Evolutionary conservation across 768 basidiomycete genomes (phyloP), one percentile per base, ranked within the genome.

Genomic region (Filobasidium wieringae): DNA sequence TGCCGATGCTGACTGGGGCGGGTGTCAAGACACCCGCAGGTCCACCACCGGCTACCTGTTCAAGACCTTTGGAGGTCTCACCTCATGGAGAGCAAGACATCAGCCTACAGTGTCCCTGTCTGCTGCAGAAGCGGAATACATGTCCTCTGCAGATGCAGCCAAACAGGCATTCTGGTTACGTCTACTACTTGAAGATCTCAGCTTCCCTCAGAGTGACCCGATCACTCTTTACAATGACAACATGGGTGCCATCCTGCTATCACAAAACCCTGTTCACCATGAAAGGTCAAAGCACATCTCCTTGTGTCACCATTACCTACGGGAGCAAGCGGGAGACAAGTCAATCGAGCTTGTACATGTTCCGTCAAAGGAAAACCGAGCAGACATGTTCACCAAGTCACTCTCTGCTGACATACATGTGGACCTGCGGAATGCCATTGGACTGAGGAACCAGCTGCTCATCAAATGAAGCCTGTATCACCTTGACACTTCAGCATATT

Each of bases 51-150:
- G 75, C 27, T 78, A 76, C 58, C 63, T 67, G 6, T 74, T 74
- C 50, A 70, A 70, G 55, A n/a, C n/a, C n/a, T 72, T 68, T 29
- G 68, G 69, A 1, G 66, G 63, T 1, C 58, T 72, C 0, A 65
- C 78, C 12, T 68, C 72, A 2, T 79, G 76, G 73, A 60, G 54
- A n/a, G 69, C 75, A 2, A 75, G 74, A 63, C 65, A 68, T 39
- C 77, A 79, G 52, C 59, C 64, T 2, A 65, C 75, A 30, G 63
- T 77, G 0, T 68, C 76, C 0, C 64, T 75, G 5, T 77, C 75
- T 79, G 79, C 73, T 0, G 75, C 65, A 9, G 76, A 79, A 63
- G 76, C 78, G 1, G 78, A 80, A 63, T 79, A 80, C 63, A 75
- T 78, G 40, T 76, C 78, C 4, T 63, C 70, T 0, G 63, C 67